Percentiles rank a stretch among this genome's conserved stretches.
These are phyloP conservation scores for Vigna mungo DNA, from an alignment of 306 rosid species.

Conservation along the genomic window DNA sequence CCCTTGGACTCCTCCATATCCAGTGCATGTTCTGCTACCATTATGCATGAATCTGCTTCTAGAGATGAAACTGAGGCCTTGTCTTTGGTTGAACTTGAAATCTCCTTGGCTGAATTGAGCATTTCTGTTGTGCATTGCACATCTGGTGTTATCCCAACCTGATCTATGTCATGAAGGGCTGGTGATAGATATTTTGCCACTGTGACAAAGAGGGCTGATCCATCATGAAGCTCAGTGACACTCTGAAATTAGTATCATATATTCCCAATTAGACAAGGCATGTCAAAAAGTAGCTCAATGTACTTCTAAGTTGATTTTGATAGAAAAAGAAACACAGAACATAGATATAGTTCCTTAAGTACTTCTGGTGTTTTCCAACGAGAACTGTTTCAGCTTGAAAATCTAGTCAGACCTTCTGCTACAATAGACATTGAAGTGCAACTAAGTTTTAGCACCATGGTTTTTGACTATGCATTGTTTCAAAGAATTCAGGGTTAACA, in stretches of 20 bases:
- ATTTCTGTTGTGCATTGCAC: slow-evolving; percentile 93
- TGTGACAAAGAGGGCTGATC: slow-evolving; percentile 91
- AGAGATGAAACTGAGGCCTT: slow-evolving; percentile 63
- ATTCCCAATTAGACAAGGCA: slow-evolving; percentile 14
- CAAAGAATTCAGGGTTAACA: slow-evolving; percentile 13
- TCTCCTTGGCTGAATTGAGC: slow-evolving; percentile 61
- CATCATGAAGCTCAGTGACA: slow-evolving; percentile 92
- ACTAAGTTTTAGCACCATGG: not conserved
- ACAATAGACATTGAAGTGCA: not conserved
- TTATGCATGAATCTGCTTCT: slow-evolving; percentile 89
- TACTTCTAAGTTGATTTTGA: not conserved
- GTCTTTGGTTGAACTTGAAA: slow-evolving; percentile 44
- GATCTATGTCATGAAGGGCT: slow-evolving; percentile 92
- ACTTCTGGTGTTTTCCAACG: not conserved
- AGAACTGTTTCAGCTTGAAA: not conserved
- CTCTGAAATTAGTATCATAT: slow-evolving; percentile 60
- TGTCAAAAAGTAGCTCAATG: not conserved
- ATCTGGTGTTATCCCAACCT: slow-evolving; percentile 88
- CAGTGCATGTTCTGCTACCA: slow-evolving; percentile 93
- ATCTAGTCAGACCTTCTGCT: not conserved
- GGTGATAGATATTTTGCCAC: slow-evolving; percentile 96
- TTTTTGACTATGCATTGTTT: not conserved
- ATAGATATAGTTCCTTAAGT: not conserved
- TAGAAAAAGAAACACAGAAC: slow-evolving; percentile 19
- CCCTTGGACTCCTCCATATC: slow-evolving; percentile 81